Percentiles rank a stretch among this genome's conserved stretches.
These are phyloP conservation scores for Gonapodya prolifera DNA, from an alignment of 192 early-diverging fungal species.

Conservation along the genomic window DNA sequence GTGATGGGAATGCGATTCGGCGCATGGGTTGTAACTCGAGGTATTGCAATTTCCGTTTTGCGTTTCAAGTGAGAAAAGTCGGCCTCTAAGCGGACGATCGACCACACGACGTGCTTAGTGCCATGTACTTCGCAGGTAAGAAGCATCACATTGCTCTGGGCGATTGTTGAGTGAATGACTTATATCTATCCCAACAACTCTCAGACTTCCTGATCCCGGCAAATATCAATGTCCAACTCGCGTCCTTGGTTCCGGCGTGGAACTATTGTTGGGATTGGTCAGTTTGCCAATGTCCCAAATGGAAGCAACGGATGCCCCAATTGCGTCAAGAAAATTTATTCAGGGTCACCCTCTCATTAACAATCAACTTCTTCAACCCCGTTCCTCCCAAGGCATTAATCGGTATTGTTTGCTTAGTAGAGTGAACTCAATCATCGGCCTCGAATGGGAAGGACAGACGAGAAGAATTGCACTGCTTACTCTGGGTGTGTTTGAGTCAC, in stretches of 20 bases:
- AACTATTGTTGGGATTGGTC: neutral
- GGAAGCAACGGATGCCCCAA: no score
- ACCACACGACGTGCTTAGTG: neutral
- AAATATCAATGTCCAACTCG: neutral
- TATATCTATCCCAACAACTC: neutral
- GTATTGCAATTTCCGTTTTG: neutral
- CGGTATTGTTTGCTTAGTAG: neutral
- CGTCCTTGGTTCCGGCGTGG: neutral
- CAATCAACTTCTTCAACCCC: neutral
- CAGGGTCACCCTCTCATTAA: neutral
- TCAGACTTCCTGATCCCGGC: neutral
- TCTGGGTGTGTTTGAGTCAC: neutral
- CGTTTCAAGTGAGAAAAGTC: neutral
- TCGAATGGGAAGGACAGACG: neutral
- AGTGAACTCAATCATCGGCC: neutral
- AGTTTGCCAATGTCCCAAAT: no score
- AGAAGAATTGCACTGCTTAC: neutral
- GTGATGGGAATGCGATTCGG: neutral
- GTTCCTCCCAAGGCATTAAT: neutral
- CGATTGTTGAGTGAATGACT: neutral
- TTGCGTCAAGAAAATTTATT: no score
- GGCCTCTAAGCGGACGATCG: neutral
- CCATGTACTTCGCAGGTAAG: neutral
- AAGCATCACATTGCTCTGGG: neutral
- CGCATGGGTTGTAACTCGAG: neutral